Evolutionary conservation across 306 rosid genomes (phyloP).

Genomic region (Herpetospermum pedunculosum): DNA sequence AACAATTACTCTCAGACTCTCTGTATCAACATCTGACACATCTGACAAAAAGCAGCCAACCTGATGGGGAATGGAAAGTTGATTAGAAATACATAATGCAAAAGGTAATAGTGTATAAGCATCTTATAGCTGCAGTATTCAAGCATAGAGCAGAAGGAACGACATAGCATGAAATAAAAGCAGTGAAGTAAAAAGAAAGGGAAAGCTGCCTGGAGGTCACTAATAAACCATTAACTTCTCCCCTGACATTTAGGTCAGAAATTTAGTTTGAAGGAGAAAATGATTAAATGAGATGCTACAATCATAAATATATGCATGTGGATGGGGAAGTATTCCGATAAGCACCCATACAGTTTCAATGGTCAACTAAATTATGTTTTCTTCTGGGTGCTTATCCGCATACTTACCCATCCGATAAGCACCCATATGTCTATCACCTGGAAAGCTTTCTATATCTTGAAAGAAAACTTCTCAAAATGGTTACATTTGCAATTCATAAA

Average conservation of each 20-base stretch:
- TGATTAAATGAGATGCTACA: neutral
- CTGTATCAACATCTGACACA: constrained; percentile 33
- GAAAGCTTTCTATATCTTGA: neutral
- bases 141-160: neutral
- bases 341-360: neutral
- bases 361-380: too few relatives aligned
- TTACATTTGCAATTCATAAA: neutral
- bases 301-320: neutral
- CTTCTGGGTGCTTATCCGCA: too few relatives aligned
- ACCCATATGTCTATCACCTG: neutral
- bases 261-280: neutral
- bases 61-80: constrained; percentile 27
- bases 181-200: neutral
- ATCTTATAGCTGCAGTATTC: neutral
- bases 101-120: neutral
- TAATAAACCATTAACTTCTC: neutral
- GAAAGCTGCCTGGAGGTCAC: neutral
- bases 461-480: neutral
- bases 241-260: neutral
- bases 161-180: neutral
- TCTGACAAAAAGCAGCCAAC: constrained; percentile 61
- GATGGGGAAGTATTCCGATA: neutral
- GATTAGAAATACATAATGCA: constrained; percentile 6
- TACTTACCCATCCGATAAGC: neutral
- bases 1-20: constrained; percentile 32